Evolutionary conservation across 2,329 filamentous ascomycete genomes (phyloP), one percentile per base, ranked within the genome.

Genomic region (Hymenoscyphus scutula): DNA sequence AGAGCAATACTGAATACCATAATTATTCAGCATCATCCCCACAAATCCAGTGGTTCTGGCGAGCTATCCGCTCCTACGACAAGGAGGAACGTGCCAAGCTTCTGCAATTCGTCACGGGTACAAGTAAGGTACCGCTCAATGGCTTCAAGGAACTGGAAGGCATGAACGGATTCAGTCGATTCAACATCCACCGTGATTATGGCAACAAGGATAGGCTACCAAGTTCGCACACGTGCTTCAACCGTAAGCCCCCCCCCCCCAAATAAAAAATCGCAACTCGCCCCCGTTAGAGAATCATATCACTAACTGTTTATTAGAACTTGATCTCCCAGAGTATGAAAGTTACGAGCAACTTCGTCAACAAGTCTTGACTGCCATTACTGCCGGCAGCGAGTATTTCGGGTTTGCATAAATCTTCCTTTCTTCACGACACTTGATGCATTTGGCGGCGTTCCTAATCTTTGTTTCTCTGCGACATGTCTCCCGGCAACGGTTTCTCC

Each of bases 1-100:
- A 97, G 84, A 92, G 91, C 78, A 97, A 97, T 77, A 96, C 94
- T 1, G 96, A 99, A 74, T 98, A 99, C 72, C 94, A 98, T 78
- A 98, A 98, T 77, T 99, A 99, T 79, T 92, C 87, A 4, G 89
- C 91, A 34, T 94, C 93, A 0, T 97, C 95, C 2, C 91, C 92
- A 53, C 96, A 99, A 75, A 97, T 99, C 64, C 93, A 98, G 76
- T 99, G 95, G 95, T 99, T 99, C 86, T 99, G 95, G 95, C 89
- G 96, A 72, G 95, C 95, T 29, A 87, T 99, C 53, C 89, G 95
- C 71, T 97, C 93, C 4, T 99, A 97, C 74, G 96, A 98, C 80
- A 98, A 98, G 79, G 96, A 99, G 79, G 96, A 99, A 79, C 91
- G 92, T 64, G 95, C 95, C 71, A 99, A 99, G 78, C 81, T 99